Evolutionary conservation across 2,329 filamentous ascomycete species (phyloP), one percentile per base, ranked within the genome.

Genomic region (Ambrosiella beaveri): DNA sequence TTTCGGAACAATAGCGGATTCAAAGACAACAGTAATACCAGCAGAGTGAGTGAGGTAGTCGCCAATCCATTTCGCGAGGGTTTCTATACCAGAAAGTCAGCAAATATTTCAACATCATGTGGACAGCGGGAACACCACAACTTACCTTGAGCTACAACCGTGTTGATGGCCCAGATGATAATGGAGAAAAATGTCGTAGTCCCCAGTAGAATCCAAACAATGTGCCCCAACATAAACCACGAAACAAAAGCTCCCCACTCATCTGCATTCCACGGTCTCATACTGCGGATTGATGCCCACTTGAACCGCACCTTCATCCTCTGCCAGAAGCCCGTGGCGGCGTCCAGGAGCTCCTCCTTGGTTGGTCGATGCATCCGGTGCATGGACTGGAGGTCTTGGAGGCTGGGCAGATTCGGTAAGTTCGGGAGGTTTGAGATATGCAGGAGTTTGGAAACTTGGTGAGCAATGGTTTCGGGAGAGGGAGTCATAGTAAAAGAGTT

Each of bases 101-200:
- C 13, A 27, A 15, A 49, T 19, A n/a, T 51, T 35, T 36, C 17
- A 27, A 27, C 13, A 19, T 49, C 45, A 49, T 15, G 45, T 19
- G 2, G 47, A 51, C 27, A n/a, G 17, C 11, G 8, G 7, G 15
- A n/a, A 19, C 54, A 11, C 12, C 7, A 13, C 7, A 13, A 61
- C 76, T 63, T 73, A 86, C 85, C 85, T 75, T 98, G 93, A 1
- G 93, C 93, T 71, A 97, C 86, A 38, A 97, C 89, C 0, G 91
- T 97, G 69, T 98, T 98, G 66, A 97, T 88, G 7, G 87, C 81
- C 63, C 95, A 80, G 57, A 98, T 95, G 15, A 91, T 72, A 58
- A 97, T 74, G 4, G 91, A 96, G 69, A 97, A 89, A 70, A 98
- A 98, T 0, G 93, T 97, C 0, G 93, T 98, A 0, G 93, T 98